Percentiles rank a stretch among this genome's conserved stretches.
These are phyloP conservation scores for Alternaria triticimaculans DNA, from an alignment of 2,329 filamentous ascomycete species.

Conservation along the genomic window DNA sequence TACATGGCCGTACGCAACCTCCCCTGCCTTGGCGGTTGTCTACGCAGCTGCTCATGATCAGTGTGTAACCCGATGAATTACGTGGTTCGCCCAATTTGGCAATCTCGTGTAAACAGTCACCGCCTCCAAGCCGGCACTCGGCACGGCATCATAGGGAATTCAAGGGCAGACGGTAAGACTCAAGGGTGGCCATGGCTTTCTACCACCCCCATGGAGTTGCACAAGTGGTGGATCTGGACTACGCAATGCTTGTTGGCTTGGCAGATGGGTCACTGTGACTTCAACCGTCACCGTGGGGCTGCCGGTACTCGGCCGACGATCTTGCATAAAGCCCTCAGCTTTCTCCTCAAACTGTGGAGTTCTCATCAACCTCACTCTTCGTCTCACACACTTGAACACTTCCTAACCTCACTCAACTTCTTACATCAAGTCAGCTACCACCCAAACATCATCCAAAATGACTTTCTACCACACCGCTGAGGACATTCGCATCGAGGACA, in stretches of 20 bases:
- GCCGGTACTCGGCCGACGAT: not conserved
- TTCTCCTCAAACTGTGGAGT: not conserved
- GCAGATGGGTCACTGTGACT: not conserved
- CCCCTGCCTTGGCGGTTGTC: constrained; percentile 9
- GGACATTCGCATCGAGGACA: constrained; percentile 58
- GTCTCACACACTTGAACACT: not conserved
- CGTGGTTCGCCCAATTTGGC: not conserved
- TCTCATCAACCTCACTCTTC: not conserved
- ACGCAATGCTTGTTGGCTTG: not conserved
- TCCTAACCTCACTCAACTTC: not conserved
- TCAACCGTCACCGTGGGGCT: not conserved
- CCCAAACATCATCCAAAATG: constrained; percentile 21
- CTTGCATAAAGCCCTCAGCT: constrained; percentile 15
- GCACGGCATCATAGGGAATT: not conserved
- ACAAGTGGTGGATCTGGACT: not conserved
- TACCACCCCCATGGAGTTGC: no score
- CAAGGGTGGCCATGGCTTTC: not conserved
- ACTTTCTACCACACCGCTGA: constrained; percentile 58
- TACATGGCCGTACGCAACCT: constrained; percentile 17
- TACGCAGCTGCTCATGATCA: not conserved
- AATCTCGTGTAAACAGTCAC: not conserved
- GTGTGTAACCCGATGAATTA: not conserved
- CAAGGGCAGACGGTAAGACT: not conserved
- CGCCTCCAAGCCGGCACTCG: constrained; percentile 22
- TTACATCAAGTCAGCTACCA: not conserved